phyloP scores from a whole-genome alignment of 371 early-diverging fungal genomes.

The Gilbertella persicaria region DNA sequence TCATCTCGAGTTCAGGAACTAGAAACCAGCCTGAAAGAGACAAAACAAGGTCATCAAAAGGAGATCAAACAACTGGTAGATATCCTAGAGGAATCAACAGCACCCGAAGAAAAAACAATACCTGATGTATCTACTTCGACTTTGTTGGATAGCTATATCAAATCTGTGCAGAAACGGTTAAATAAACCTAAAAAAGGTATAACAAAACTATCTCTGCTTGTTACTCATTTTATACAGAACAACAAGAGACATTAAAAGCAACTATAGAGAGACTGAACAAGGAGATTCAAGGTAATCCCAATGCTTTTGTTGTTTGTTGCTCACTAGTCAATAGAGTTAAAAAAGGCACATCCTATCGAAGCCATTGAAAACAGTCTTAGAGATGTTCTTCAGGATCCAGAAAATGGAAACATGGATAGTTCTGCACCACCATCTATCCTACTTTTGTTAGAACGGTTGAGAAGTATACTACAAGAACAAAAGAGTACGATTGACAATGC shows the following conservation, averaged over 20 bases:
- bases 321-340: constrained; percentile 10
- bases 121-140: constrained; percentile 21
- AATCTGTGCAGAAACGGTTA: constrained; percentile 22
- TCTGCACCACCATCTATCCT: constrained; percentile 35
- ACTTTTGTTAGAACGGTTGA: constrained; percentile 30
- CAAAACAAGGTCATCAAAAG: constrained; percentile 15
- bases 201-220: not conserved
- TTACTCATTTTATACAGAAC: too few species aligned
- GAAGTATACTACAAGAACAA: constrained; percentile 22
- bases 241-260: not conserved
- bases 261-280: constrained; percentile 7
- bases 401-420: constrained; percentile 26
- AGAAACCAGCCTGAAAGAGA: constrained; percentile 7
- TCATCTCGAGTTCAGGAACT: constrained; percentile 6
- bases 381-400: constrained; percentile 31
- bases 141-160: constrained; percentile 18
- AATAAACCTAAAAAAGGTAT: constrained; percentile 11
- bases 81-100: constrained; percentile 9
- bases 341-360: constrained; percentile 6
- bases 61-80: constrained; percentile 21
- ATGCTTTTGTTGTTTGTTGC: not conserved
- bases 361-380: constrained; percentile 19
- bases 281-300: constrained; percentile 19
- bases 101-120: not conserved
- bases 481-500: constrained; percentile 1